phyloP scores from a whole-genome alignment of 441 rosid genomes.

The Rhodomyrtus psidioides region DNA sequence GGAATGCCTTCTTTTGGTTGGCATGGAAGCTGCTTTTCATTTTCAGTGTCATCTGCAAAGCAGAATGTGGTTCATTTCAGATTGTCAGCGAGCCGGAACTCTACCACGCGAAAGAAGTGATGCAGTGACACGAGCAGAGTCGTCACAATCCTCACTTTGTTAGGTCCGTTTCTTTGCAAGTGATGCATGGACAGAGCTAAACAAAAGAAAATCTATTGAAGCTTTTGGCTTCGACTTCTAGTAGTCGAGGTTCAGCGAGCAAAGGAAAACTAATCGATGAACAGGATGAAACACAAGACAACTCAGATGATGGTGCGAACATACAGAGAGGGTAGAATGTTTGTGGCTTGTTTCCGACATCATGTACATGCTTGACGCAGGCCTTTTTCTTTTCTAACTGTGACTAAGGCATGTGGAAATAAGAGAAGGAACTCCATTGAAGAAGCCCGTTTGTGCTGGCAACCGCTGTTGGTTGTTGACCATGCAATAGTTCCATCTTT shows the following conservation, averaged over 20 bases:
- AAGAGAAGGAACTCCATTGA: too few relatives aligned
- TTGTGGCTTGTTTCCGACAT: background rate
- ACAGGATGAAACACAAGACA: background rate
- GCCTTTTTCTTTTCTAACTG: background rate
- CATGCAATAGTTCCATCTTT: too few relatives aligned
- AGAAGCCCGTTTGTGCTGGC: too few relatives aligned
- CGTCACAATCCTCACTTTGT: background rate
- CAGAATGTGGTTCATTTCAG: background rate
- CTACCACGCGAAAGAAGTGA: background rate
- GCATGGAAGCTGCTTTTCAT: background rate
- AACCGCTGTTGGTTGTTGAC: too few relatives aligned
- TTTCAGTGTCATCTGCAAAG: background rate
- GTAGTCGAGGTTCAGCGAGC: background rate
- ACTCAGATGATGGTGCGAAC: background rate
- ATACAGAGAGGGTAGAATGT: background rate
- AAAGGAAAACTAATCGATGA: background rate
- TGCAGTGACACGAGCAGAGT: background rate
- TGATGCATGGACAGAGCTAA: background rate
- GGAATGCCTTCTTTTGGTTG: background rate
- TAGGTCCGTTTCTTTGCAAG: background rate
- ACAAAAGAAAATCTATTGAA: background rate
- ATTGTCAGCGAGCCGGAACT: background rate
- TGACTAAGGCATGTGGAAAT: too few relatives aligned
- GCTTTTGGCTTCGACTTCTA: background rate
- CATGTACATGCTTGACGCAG: background rate